phyloP scores from a whole-genome alignment of 179 eudicot species.

The Drosera spatulata region DNA sequence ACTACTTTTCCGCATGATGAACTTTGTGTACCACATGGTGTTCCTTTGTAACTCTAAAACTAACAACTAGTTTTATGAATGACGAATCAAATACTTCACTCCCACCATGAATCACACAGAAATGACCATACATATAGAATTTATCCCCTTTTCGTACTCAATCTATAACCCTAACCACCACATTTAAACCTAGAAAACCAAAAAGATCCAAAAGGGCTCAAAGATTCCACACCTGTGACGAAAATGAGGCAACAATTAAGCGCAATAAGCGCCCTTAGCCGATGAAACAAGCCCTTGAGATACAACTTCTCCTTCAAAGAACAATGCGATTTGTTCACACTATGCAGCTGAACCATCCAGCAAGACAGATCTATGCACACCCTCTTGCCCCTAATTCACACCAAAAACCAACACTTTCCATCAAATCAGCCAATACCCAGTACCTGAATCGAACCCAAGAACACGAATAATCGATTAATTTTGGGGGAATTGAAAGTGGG shows the following conservation, averaged over 20 bases:
- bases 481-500: neutral
- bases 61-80: too few species aligned
- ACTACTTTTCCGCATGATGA: too few species aligned
- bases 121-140: too few species aligned
- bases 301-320: slow-evolving; percentile 67
- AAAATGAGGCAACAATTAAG: slow-evolving; percentile 80
- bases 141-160: too few species aligned
- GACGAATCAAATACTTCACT: too few species aligned
- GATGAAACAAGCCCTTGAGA: slow-evolving; percentile 81
- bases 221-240: slow-evolving; percentile 49
- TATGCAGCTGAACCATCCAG: slow-evolving; percentile 94
- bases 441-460: neutral
- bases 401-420: neutral
- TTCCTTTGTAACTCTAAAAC: too few species aligned
- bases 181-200: neutral
- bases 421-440: neutral
- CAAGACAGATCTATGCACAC: slow-evolving; percentile 91
- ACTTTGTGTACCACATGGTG: too few species aligned
- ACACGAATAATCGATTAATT: neutral
- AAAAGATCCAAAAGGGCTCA: slow-evolving; percentile 4
- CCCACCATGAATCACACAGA: too few species aligned
- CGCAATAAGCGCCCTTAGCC: slow-evolving; percentile 87
- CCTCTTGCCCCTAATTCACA: slow-evolving; percentile 69
- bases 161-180: neutral
- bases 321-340: slow-evolving; percentile 54